Percentiles rank a stretch among this genome's conserved stretches.
These are phyloP conservation scores for Stachybotrys chlorohalonatus DNA, from an alignment of 2,329 filamentous ascomycete species.

Conservation along the genomic window DNA sequence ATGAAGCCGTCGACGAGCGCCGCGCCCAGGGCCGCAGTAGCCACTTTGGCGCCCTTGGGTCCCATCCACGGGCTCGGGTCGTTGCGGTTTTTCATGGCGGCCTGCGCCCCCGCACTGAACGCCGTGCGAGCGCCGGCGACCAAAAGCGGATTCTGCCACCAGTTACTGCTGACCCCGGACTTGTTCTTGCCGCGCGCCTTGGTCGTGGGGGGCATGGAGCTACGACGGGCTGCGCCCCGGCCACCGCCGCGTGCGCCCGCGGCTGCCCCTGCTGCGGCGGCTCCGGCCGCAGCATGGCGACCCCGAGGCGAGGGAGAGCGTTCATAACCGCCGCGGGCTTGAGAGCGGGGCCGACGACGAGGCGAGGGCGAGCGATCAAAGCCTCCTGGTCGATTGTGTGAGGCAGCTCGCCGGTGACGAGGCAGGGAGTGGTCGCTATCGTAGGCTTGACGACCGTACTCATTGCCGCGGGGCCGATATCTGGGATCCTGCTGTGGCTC, in stretches of 20 bases:
- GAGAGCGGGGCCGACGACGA: slow-evolving; percentile 13
- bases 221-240: slow-evolving; percentile 13
- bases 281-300: slow-evolving; percentile 9
- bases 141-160: slow-evolving; percentile 28
- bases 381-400: slow-evolving; percentile 10
- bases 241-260: neutral
- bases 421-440: neutral
- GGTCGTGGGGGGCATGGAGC: slow-evolving; percentile 21
- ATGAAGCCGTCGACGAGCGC: slow-evolving; percentile 39
- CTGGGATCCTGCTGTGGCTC: neutral
- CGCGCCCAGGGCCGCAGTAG: slow-evolving; percentile 38
- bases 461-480: neutral
- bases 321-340: slow-evolving; percentile 9
- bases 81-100: slow-evolving; percentile 35
- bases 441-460: neutral
- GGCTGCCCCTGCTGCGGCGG: slow-evolving; percentile 2
- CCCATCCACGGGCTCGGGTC: slow-evolving; percentile 38
- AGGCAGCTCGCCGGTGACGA: slow-evolving; percentile 11
- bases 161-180: slow-evolving; percentile 5
- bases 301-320: slow-evolving; percentile 12
- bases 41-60: slow-evolving; percentile 38
- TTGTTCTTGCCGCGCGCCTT: slow-evolving; percentile 8
- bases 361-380: slow-evolving; percentile 1
- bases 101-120: slow-evolving; percentile 37
- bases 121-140: slow-evolving; percentile 36